These are phyloP conservation scores for Annulohypoxylon maeteangense DNA, from an alignment of 495 filamentous ascomycete genomes.

Conservation along the genomic window DNA sequence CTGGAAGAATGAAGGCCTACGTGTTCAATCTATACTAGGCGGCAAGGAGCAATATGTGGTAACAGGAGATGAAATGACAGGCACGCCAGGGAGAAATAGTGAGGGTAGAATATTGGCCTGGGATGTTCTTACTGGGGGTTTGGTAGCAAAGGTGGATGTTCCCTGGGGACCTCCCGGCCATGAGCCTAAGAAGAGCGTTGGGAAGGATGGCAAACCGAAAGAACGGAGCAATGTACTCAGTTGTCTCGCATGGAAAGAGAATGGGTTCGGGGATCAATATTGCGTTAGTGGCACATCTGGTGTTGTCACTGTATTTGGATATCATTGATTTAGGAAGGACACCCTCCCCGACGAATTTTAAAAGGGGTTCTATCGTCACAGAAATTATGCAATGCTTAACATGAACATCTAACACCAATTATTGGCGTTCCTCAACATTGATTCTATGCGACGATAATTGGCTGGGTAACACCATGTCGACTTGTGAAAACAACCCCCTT, in stretches of 20 bases:
- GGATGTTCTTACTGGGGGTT: slow-evolving; percentile 83
- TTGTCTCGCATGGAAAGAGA: slow-evolving; percentile 78
- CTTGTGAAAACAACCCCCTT: slow-evolving; percentile 30
- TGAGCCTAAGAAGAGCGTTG: slow-evolving; percentile 55
- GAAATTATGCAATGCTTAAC: slow-evolving; percentile 13
- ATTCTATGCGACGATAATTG: slow-evolving; percentile 19
- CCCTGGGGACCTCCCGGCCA: slow-evolving; percentile 70
- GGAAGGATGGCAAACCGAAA: slow-evolving; percentile 63
- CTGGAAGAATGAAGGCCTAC: slow-evolving; percentile 74
- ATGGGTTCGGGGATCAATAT: slow-evolving; percentile 68
- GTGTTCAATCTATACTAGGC: slow-evolving; percentile 77
- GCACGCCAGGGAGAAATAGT: slow-evolving; percentile 47
- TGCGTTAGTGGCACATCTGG: slow-evolving; percentile 66
- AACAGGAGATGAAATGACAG: slow-evolving; percentile 77
- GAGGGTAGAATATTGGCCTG: slow-evolving; percentile 82
- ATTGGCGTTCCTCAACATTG: slow-evolving; percentile 23
- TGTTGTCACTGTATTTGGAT: slow-evolving; percentile 65
- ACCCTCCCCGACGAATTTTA: not conserved
- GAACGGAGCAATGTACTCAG: slow-evolving; percentile 63
- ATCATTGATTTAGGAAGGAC: slow-evolving; percentile 37
- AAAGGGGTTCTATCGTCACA: slow-evolving; percentile 8
- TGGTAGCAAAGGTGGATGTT: slow-evolving; percentile 68
- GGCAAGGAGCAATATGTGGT: slow-evolving; percentile 80
- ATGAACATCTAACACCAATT: slow-evolving; percentile 14
- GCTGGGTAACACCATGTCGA: slow-evolving; percentile 18